These are phyloP conservation scores for Penicillium canescens DNA, from an alignment of 495 filamentous ascomycete genomes.

Conservation along the genomic window DNA sequence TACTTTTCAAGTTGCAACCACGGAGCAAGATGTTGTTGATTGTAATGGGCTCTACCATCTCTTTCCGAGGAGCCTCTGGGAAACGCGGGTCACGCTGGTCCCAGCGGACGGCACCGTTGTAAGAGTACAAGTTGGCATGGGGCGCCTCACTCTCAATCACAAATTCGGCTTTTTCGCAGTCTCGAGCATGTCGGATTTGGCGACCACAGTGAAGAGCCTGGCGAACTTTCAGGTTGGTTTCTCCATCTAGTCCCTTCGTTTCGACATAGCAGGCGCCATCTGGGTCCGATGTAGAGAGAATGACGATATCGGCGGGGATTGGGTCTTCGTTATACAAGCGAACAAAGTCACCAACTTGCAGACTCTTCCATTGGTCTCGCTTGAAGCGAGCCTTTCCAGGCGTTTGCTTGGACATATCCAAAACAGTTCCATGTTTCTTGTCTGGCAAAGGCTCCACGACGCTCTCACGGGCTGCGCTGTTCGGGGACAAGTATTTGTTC, in stretches of 20 bases:
- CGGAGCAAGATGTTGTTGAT: conserved; percentile 95
- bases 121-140: conserved; percentile 91
- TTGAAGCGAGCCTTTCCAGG: conserved; percentile 77
- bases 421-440: conserved; percentile 63
- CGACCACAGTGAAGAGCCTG: conserved; percentile 86
- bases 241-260: conserved; percentile 96
- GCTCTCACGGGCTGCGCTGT: conserved; percentile 33
- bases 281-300: conserved; percentile 91
- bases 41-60: conserved; percentile 88
- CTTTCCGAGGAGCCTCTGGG: conserved; percentile 56
- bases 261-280: conserved; percentile 98
- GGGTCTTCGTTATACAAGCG: conserved; percentile 96
- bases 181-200: conserved; percentile 80
- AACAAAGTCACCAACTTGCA: conserved; percentile 95
- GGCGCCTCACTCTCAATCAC: conserved; percentile 87
- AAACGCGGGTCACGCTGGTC: conserved; percentile 66
- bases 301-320: conserved; percentile 91
- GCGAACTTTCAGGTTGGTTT: conserved; percentile 96
- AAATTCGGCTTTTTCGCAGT: conserved; percentile 89
- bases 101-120: conserved; percentile 89
- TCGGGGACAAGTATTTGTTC: conserved; percentile 34
- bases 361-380: conserved; percentile 90
- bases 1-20: conserved; percentile 92
- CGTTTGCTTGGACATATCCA: conserved; percentile 58
- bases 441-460: conserved; percentile 25